Percentiles rank a stretch among this genome's conserved stretches.
These are phyloP conservation scores for Quercus lobata DNA, from an alignment of 331 rosid genomes.

Conservation along the genomic window DNA sequence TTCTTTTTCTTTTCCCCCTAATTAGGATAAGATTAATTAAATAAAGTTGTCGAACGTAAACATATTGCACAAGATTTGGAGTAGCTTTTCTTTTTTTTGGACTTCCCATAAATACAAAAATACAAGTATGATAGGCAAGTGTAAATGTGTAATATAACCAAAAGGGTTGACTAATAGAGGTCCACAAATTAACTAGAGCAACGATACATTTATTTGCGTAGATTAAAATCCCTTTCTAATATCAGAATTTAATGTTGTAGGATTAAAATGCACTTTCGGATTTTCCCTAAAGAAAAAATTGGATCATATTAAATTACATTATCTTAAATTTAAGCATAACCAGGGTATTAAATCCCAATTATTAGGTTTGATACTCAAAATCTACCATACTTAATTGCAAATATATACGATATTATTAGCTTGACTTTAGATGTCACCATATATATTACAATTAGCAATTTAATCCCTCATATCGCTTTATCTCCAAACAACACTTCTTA, in stretches of 20 bases:
- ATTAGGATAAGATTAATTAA: no score
- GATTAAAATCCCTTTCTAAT: neutral
- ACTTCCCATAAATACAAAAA: no score
- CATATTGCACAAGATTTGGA: no score
- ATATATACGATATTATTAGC: slow-evolving; percentile 5
- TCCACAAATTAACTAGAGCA: no score
- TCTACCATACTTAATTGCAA: slow-evolving; percentile 8
- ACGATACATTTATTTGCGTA: no score
- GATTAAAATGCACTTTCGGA: neutral
- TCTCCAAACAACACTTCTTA: neutral
- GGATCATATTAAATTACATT: neutral
- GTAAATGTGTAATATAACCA: no score
- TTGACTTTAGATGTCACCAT: neutral
- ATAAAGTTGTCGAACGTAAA: no score
- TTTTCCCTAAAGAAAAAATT: neutral
- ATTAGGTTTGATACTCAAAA: neutral
- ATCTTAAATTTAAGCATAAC: slow-evolving; percentile 16
- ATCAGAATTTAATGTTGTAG: no score
- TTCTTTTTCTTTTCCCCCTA: no score
- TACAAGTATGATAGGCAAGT: no score
- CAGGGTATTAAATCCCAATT: neutral
- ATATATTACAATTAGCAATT: slow-evolving; percentile 1
- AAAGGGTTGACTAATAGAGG: no score
- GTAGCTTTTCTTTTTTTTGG: no score
- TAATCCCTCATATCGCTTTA: neutral